phyloP scores from a whole-genome alignment of 2,329 filamentous ascomycete genomes.

The Hymenoscyphus fraxineus region DNA sequence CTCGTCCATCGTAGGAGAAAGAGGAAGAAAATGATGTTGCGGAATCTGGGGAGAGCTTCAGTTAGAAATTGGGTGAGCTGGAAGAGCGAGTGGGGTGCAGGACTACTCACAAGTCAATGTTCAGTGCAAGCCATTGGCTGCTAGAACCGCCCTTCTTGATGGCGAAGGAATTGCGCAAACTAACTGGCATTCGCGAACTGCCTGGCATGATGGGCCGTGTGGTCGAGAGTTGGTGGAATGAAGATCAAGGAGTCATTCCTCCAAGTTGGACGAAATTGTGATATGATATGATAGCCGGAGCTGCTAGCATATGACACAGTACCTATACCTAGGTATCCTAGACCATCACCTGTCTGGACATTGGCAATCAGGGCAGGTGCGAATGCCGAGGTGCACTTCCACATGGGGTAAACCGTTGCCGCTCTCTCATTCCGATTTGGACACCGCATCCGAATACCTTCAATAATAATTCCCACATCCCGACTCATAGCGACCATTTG shows the following conservation, averaged over 20 bases:
- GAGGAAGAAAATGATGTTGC: conserved; percentile 83
- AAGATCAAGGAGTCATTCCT: not conserved
- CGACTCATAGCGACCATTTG: too few species aligned
- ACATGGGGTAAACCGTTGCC: not conserved
- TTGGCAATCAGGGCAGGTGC: too few species aligned
- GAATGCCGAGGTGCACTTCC: not conserved
- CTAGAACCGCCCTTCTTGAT: conserved; percentile 55
- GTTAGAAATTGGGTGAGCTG: conserved; percentile 1
- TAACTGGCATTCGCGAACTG: conserved; percentile 66
- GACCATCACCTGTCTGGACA: too few species aligned
- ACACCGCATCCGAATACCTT: not conserved
- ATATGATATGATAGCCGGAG: not conserved
- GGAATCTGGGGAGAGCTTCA: conserved; percentile 52
- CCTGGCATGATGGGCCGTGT: conserved; percentile 51
- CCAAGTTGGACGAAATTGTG: not conserved
- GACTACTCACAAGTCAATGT: conserved; percentile 62
- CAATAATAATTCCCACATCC: not conserved
- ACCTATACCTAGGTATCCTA: too few species aligned
- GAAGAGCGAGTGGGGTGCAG: conserved; percentile 4
- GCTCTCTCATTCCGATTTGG: not conserved
- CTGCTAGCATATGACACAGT: too few species aligned
- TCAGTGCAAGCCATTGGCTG: conserved; percentile 57
- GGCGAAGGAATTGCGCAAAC: conserved; percentile 63
- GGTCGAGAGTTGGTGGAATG: not conserved
- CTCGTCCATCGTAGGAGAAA: conserved; percentile 83